Conservation (phyloP, 2,329 filamentous ascomycete species). For the Emergomyces pasteurianus region DNA sequence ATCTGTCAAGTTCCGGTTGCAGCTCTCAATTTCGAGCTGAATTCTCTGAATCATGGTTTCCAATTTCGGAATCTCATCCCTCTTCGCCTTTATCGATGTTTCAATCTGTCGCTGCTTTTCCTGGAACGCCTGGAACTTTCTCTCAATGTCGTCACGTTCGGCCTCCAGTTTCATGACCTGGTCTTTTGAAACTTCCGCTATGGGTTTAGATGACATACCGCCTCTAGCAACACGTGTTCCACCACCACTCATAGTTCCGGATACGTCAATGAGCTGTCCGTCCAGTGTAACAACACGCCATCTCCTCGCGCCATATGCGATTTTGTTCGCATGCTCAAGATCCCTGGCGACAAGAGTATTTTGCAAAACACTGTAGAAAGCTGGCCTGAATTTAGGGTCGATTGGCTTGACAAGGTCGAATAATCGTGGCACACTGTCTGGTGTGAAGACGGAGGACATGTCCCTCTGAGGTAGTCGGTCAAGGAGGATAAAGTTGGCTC, state of each 20-base stretch:
- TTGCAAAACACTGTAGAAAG: slow-evolving; percentile 90
- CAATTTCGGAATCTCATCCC: slow-evolving; percentile 66
- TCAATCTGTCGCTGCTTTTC: slow-evolving; percentile 75
- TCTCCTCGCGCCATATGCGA: slow-evolving; percentile 83
- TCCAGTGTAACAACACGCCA: slow-evolving; percentile 96
- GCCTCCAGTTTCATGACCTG: slow-evolving; percentile 77
- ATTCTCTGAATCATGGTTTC: slow-evolving; percentile 91
- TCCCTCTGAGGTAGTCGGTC: slow-evolving; percentile 74
- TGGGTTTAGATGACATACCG: slow-evolving; percentile 91
- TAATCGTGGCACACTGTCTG: slow-evolving; percentile 79
- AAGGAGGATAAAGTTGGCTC: slow-evolving; percentile 93
- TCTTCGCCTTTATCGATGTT: slow-evolving; percentile 56
- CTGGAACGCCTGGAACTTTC: slow-evolving; percentile 72
- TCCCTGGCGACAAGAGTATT: slow-evolving; percentile 91
- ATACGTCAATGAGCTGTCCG: slow-evolving; percentile 93
- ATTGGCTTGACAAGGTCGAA: slow-evolving; percentile 90
- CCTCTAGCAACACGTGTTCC: slow-evolving; percentile 82
- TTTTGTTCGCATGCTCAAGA: slow-evolving; percentile 89
- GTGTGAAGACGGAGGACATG: slow-evolving; percentile 68
- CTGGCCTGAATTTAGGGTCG: slow-evolving; percentile 72
- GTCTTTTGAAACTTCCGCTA: slow-evolving; percentile 76
- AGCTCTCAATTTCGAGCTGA: slow-evolving; percentile 74
- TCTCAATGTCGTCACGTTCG: slow-evolving; percentile 74
- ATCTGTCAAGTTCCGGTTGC: slow-evolving; percentile 71
- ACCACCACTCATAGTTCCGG: slow-evolving; percentile 97